phyloP scores from a whole-genome alignment of 2,329 filamentous ascomycete genomes.

The Sporothrix pallida region DNA sequence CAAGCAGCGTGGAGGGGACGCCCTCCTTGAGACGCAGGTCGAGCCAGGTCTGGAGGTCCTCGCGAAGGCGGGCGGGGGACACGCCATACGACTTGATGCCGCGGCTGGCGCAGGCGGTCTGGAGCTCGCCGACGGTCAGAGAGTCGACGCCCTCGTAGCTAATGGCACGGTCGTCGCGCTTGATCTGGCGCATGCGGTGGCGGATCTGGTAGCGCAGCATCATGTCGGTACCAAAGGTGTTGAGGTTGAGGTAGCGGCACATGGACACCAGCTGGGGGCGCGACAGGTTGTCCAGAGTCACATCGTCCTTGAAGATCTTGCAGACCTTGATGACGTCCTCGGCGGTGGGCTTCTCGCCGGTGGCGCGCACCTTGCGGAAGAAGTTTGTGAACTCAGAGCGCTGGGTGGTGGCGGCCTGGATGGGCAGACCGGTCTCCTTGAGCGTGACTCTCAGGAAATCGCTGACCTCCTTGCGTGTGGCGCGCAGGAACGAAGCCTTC shows the following conservation, averaged over 20 bases:
- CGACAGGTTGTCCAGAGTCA: slow-evolving; percentile 96
- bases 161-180: slow-evolving; percentile 95
- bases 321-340: slow-evolving; percentile 98
- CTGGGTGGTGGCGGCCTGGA: slow-evolving; percentile 82
- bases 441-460: slow-evolving; percentile 86
- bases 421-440: slow-evolving; percentile 88
- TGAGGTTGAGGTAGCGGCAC: slow-evolving; percentile 97
- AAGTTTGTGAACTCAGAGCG: slow-evolving; percentile 95
- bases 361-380: slow-evolving; percentile 93
- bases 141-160: slow-evolving; percentile 91
- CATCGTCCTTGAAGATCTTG: slow-evolving; percentile 97
- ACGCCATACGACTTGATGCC: slow-evolving; percentile 93
- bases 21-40: slow-evolving; percentile 91
- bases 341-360: slow-evolving; percentile 84
- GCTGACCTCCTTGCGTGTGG: slow-evolving; percentile 92
- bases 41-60: slow-evolving; percentile 92
- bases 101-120: slow-evolving; percentile 88
- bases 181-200: slow-evolving; percentile 98
- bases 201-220: slow-evolving; percentile 97
- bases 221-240: slow-evolving; percentile 94
- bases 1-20: slow-evolving; percentile 93
- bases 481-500: slow-evolving; percentile 80
- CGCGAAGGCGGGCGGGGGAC: slow-evolving; percentile 83
- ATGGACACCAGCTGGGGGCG: slow-evolving; percentile 95
- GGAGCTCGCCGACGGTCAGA: slow-evolving; percentile 89